Base-by-base conservation (phyloP, 2,329 filamentous ascomycete species). In the Colletotrichum falcatum region DNA sequence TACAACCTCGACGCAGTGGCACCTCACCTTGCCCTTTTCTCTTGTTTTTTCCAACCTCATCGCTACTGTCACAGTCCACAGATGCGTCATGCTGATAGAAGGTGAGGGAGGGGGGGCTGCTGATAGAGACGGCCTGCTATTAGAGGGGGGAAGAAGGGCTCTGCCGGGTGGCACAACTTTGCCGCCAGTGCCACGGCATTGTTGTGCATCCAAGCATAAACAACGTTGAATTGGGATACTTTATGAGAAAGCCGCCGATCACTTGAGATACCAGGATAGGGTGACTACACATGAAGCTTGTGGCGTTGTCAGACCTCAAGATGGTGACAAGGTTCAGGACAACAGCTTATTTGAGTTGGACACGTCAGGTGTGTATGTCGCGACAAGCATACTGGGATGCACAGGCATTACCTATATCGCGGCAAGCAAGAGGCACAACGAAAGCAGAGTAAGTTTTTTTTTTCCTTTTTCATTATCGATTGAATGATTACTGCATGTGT, bases 401-500 rank as follows among this genome's bases (percentile, higher is more conserved):
- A 39, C 20, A 11, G 14, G 14, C 30, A 42, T n/a, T 30, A 26
- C 23, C 8, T 18, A 23, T 1, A 18, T 18, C 11, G 3, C 20
- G 12, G 0, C 14, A 28, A 3, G 54, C 23, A 5, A n/a, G 14
- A 11, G 2, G 2, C 4, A n/a, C n/a, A 18, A 9, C 3, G 39
- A 9, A 30, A 9, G 30, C n/a, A 16, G 42, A 66, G 35, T 39
- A 39, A 67, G 39, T 49, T 28, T n/a, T n/a, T n/a, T n/a, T n/a
- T n/a, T n/a, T n/a, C n/a, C n/a, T n/a, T n/a, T n/a, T 61, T 58
- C 56, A 67, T 66, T 66, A 70, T 61, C 39, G 16, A 70, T 66
- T 70, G 39, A 61, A 58, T 61, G 63, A 66, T 70, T 70, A 70
- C 63, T 56, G 63, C 67, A 37, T 56, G 49, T 56, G 28, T 66